Evolutionary conservation across 352 stramenopile species (phyloP).

Genomic region (Globisporangium okanoganense): DNA sequence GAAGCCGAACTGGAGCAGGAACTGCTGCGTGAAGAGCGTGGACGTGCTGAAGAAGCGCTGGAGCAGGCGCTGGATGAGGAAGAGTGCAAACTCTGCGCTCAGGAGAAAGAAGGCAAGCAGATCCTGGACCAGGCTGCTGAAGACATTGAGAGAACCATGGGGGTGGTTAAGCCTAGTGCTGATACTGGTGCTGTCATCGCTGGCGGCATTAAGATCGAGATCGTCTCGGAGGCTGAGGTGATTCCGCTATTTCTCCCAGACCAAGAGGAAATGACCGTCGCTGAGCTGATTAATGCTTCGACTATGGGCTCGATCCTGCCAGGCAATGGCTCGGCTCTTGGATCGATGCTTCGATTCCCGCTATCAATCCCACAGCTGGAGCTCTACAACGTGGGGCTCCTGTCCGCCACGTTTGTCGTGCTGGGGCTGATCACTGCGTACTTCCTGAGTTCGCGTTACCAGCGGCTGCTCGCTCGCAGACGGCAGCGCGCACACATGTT

Average conservation of each 20-base stretch:
- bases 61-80: constrained; percentile 5
- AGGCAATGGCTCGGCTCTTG: neutral
- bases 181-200: neutral
- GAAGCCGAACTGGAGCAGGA: constrained; percentile 8
- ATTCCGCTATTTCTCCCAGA: neutral
- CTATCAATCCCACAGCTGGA: constrained; percentile 5
- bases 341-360: neutral
- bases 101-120: constrained; percentile 5
- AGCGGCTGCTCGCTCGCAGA: constrained; percentile 12
- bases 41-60: neutral
- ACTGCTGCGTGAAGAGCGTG: constrained; percentile 5
- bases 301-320: neutral
- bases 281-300: neutral
- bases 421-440: constrained; percentile 22
- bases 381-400: neutral
- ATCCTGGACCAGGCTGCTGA: neutral
- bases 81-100: neutral
- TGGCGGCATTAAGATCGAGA: neutral
- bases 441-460: constrained; percentile 25
- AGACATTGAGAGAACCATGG: neutral
- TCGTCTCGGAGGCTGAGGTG: constrained; percentile 1
- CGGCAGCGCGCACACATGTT: constrained; percentile 3
- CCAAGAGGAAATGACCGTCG: neutral
- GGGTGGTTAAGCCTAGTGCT: neutral
- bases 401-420: constrained; percentile 7